Base-by-base conservation (phyloP, 805 yeast genomes). In the Ogataea saltuana region DNA sequence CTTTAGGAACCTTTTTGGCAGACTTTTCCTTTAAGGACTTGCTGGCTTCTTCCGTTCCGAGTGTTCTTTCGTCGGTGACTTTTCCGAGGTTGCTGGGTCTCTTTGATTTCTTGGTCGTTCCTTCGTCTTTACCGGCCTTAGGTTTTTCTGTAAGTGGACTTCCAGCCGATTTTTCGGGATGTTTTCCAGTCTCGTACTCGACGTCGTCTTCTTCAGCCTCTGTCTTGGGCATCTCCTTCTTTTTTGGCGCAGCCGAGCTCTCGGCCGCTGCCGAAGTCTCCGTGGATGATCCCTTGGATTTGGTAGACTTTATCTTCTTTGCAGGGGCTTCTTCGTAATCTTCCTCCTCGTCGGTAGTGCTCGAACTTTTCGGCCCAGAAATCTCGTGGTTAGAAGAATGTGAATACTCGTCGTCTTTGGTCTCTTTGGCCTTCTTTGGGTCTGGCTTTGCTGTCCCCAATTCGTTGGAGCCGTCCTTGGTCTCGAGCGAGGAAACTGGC, bases 41-140 rank as follows among this genome's bases (percentile, higher is more conserved):
- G 5, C 12, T 9, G 9, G 44, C 11, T n/a, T 49, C 46, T 18
- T 49, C 46, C 1, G 39, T 41, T n/a, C 54, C 54, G 19, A 47
- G 31, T 8, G 34, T 37, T 20, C 50, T 41, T 13, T 38, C 38
- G 28, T 46, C 50, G 22, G 43, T 39, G 11, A 46, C 45, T 20
- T 49, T 46, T 8, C 40, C 40, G 19, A 49, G 23, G 25, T 26
- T 49, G 8, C 37, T 42, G 11, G 50, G 53, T 17, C 48, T 35
- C 28, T 46, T 49, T 8, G 53, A 49, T 12, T 40, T 34, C 28
- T 25, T 25, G 6, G 28, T 12, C 10, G 28, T 10, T 6, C 13
- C 6, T 25, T 25, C n/a, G 6, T 6, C 21, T n/a, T n/a, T n/a
- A n/a, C n/a, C n/a, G n/a, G n/a, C n/a, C n/a, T n/a, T n/a, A n/a